phyloP scores from a whole-genome alignment of 106 monocot species.

The Allium sativum region DNA sequence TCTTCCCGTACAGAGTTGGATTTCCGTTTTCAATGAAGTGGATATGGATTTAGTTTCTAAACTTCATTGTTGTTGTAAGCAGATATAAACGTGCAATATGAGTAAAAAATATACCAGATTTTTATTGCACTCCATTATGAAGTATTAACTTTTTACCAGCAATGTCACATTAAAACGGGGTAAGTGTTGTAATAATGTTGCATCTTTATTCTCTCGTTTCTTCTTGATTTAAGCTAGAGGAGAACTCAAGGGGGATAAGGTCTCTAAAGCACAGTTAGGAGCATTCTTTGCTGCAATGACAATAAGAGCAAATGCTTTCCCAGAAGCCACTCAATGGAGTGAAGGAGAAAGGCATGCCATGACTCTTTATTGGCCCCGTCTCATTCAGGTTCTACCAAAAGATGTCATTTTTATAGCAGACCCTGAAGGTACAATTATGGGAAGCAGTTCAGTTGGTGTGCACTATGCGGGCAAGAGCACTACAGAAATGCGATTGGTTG shows the following conservation, averaged over 20 bases:
- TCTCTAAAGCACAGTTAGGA: conserved; percentile 86
- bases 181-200: not conserved
- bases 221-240: conserved; percentile 51
- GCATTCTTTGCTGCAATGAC: conserved; percentile 98
- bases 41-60: too few species aligned
- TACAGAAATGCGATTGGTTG: conserved; percentile 85
- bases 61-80: too few species aligned
- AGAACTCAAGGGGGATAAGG: conserved; percentile 79
- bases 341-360: conserved; percentile 76
- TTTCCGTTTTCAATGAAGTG: too few species aligned
- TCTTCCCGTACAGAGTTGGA: too few species aligned
- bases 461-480: conserved; percentile 45
- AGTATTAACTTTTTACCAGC: not conserved
- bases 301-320: conserved; percentile 87
- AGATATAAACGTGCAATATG: too few species aligned
- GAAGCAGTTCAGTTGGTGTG: conserved; percentile 42
- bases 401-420: conserved; percentile 90
- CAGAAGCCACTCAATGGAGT: conserved; percentile 87
- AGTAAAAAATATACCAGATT: too few species aligned
- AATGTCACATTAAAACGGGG: too few species aligned
- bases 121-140: conserved; percentile 2
- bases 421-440: conserved; percentile 92
- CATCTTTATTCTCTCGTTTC: conserved; percentile 2
- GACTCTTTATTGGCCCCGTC: conserved; percentile 58
- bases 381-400: conserved; percentile 63